A percentile compares a stretch with the other conserved stretches of the same genome.
These are phyloP conservation scores for Coprinopsis marcescibilis DNA, from an alignment of 768 basidiomycete genomes.

Conservation along the genomic window DNA sequence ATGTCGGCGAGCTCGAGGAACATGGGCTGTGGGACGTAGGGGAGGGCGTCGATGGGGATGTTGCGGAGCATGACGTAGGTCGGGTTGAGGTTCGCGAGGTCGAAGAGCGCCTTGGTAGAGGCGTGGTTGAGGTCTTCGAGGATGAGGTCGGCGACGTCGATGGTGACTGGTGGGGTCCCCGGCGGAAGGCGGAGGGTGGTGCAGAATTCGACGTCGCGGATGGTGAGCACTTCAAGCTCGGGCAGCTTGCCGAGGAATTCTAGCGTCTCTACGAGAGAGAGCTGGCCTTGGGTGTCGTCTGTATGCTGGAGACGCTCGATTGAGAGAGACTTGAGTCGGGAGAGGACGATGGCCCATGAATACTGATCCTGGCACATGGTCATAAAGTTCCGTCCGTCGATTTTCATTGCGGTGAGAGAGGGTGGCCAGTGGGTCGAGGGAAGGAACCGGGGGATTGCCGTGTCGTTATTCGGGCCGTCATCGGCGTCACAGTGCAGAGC, in stretches of 20 bases:
- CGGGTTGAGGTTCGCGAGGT: conserved; percentile 9
- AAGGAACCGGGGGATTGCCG: neutral
- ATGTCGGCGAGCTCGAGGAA: conserved; percentile 14
- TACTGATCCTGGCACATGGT: conserved; percentile 4
- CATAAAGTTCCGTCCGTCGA: conserved; percentile 18
- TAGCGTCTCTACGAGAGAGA: conserved; percentile 4
- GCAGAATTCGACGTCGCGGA: conserved; percentile 13
- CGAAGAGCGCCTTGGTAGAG: conserved; percentile 9
- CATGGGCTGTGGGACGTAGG: conserved; percentile 11
- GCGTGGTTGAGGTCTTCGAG: conserved; percentile 15
- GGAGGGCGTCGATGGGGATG: conserved; percentile 11
- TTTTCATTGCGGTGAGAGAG: conserved; percentile 11
- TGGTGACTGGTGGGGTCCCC: neutral
- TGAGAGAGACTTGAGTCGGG: conserved; percentile 12
- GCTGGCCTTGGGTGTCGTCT: conserved; percentile 1
- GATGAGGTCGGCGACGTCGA: conserved; percentile 11
- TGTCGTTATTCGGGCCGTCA: conserved; percentile 12
- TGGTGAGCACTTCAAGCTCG: conserved; percentile 12
- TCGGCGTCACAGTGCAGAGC: conserved; percentile 14
- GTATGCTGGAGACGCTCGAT: conserved; percentile 11
- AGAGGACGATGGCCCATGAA: conserved; percentile 10
- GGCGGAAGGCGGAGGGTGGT: neutral
- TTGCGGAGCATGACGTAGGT: conserved; percentile 13
- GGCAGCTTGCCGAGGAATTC: conserved; percentile 11
- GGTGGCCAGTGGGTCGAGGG: neutral